phyloP scores from a whole-genome alignment of 148 eudicot genomes.

The Diospyros kaki region DNA sequence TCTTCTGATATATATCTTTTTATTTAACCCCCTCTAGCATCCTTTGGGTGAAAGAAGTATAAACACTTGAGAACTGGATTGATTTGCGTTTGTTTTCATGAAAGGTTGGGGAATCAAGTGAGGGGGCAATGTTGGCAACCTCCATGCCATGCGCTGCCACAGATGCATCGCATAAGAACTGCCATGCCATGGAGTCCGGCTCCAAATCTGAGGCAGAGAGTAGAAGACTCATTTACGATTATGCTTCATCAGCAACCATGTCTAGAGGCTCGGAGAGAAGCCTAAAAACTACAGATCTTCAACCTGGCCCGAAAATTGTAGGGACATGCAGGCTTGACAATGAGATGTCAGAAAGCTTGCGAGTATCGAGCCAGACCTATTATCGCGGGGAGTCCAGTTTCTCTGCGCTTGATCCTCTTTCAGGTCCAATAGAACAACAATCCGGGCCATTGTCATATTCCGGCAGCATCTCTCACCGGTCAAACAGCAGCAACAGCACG shows the following conservation, averaged over 20 bases:
- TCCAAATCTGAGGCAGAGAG: not conserved
- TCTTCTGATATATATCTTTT: not conserved
- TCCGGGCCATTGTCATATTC: slow-evolving; percentile 20
- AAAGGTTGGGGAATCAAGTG: slow-evolving; percentile 11
- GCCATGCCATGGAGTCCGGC: not conserved
- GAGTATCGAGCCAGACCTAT: not conserved
- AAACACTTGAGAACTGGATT: not conserved
- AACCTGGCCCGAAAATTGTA: slow-evolving; percentile 7
- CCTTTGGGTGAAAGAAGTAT: too few species aligned
- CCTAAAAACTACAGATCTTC: not conserved
- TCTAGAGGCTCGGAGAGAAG: not conserved
- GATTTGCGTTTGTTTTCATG: not conserved
- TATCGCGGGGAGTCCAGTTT: slow-evolving; percentile 3
- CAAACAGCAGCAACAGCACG: slow-evolving; percentile 33
- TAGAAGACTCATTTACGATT: not conserved
- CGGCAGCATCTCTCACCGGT: slow-evolving; percentile 34
- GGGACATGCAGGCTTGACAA: slow-evolving; percentile 6
- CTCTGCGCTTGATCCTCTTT: slow-evolving; percentile 1
- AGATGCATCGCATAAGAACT: not conserved
- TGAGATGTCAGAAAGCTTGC: slow-evolving; percentile 7
- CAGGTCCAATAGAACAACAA: not conserved
- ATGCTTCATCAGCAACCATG: not conserved
- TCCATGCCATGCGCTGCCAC: slow-evolving; percentile 7
- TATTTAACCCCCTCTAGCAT: too few species aligned
- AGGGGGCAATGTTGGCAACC: slow-evolving; percentile 14